These are phyloP conservation scores for Striga hermonthica DNA, from an alignment of 305 asterid species.

Conservation along the genomic window DNA sequence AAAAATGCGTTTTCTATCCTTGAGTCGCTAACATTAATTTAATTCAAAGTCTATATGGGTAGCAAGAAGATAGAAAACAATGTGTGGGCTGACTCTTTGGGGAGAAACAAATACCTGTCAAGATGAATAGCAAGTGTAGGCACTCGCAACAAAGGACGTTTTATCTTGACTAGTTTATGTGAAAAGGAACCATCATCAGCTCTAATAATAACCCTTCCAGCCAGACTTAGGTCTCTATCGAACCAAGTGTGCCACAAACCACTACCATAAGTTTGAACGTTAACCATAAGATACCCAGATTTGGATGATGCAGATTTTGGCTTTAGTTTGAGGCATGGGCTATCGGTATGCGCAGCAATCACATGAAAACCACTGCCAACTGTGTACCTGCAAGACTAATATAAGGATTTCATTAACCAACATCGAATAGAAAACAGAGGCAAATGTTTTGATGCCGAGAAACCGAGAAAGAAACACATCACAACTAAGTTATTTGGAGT, in stretches of 20 bases:
- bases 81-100: slow-evolving; percentile 12
- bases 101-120: slow-evolving; percentile 50
- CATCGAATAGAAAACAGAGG: slow-evolving; percentile 14
- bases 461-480: slow-evolving; percentile 17
- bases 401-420: slow-evolving; percentile 31
- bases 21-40: slow-evolving; percentile 19
- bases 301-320: slow-evolving; percentile 83
- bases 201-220: slow-evolving; percentile 89
- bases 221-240: slow-evolving; percentile 89
- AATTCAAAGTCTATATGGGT: slow-evolving; percentile 4
- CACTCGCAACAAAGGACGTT: slow-evolving; percentile 82
- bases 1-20: slow-evolving; percentile 5
- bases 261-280: slow-evolving; percentile 89
- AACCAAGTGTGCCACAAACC: slow-evolving; percentile 99
- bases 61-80: slow-evolving; percentile 15
- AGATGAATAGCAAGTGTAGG: slow-evolving; percentile 98
- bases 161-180: slow-evolving; percentile 85
- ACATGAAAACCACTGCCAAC: slow-evolving; percentile 82
- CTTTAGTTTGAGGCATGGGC: slow-evolving; percentile 96
- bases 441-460: slow-evolving; percentile 20
- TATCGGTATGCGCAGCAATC: slow-evolving; percentile 94
- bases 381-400: slow-evolving; percentile 76
- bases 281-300: slow-evolving; percentile 92
- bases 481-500: slow-evolving; percentile 17
- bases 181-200: slow-evolving; percentile 74